These are phyloP conservation scores for Globisporangium parvum DNA, from an alignment of 352 stramenopile species.

Conservation along the genomic window DNA sequence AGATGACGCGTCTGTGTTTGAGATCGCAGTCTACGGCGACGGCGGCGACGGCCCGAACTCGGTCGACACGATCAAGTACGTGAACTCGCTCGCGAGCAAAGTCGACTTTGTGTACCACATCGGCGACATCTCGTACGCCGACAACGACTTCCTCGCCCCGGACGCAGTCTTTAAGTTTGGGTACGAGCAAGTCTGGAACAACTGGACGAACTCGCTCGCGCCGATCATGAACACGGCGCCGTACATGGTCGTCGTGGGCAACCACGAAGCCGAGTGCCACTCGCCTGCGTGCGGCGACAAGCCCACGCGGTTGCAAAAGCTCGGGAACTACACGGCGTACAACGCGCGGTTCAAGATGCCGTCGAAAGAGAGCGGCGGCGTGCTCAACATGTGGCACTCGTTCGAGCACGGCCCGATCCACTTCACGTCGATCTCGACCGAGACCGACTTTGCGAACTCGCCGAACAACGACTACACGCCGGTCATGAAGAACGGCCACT, in stretches of 20 bases:
- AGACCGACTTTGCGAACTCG: slow-evolving; percentile 52
- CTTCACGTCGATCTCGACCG: slow-evolving; percentile 75
- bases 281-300: slow-evolving; percentile 51
- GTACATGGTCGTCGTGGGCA: slow-evolving; percentile 83
- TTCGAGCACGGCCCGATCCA: slow-evolving; percentile 83
- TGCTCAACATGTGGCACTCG: slow-evolving; percentile 86
- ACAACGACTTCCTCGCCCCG: slow-evolving; percentile 20
- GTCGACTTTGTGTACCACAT: slow-evolving; percentile 68
- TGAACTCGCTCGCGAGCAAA: slow-evolving; percentile 30
- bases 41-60: slow-evolving; percentile 38
- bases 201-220: slow-evolving; percentile 68
- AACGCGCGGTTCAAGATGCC: slow-evolving; percentile 87
- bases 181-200: slow-evolving; percentile 85
- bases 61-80: slow-evolving; percentile 23
- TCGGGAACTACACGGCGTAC: slow-evolving; percentile 82
- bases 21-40: slow-evolving; percentile 55
- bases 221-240: slow-evolving; percentile 47
- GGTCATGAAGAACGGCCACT: slow-evolving; percentile 30
- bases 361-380: slow-evolving; percentile 42
- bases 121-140: slow-evolving; percentile 58
- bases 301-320: slow-evolving; percentile 30
- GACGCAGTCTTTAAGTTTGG: slow-evolving; percentile 49
- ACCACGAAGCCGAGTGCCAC: slow-evolving; percentile 88
- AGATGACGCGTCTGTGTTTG: slow-evolving; percentile 27
- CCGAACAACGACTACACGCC: slow-evolving; percentile 34